A percentile compares a stretch with the other conserved stretches of the same genome.
Conservation (phyloP, 768 basidiomycete genomes). For the Floccularia luteovirens region DNA sequence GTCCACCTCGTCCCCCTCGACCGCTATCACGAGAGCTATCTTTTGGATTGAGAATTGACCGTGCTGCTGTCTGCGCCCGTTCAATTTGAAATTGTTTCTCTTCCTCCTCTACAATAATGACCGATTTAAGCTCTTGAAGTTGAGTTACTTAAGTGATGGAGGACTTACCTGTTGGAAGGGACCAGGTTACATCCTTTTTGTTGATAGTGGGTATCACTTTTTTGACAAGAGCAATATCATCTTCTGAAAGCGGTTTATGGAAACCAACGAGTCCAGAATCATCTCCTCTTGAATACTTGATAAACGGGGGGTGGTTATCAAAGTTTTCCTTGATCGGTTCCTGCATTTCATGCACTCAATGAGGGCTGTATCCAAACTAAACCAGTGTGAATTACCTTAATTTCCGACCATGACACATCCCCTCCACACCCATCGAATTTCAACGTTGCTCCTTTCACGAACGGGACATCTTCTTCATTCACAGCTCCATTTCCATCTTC, state of each 20-base stretch:
- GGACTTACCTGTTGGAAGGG: constrained; percentile 43
- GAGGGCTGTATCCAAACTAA: background rate
- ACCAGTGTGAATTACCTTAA: constrained; percentile 30
- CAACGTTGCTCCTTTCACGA: constrained; percentile 44
- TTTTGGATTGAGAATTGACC: constrained; percentile 31
- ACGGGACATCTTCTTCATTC: constrained; percentile 51
- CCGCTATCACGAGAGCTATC: constrained; percentile 16
- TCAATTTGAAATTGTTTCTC: constrained; percentile 71
- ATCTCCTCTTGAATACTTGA: constrained; percentile 40
- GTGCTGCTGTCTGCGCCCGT: constrained; percentile 64
- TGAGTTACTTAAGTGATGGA: too few relatives aligned
- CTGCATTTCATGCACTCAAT: constrained; percentile 13
- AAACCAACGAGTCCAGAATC: constrained; percentile 48
- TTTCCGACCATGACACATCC: constrained; percentile 38
- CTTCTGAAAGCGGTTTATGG: constrained; percentile 63
- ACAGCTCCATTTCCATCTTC: constrained; percentile 58
- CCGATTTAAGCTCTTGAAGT: background rate
- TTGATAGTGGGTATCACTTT: constrained; percentile 59
- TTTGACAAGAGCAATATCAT: constrained; percentile 64
- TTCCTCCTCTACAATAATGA: constrained; percentile 44
- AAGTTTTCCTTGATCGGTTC: constrained; percentile 43
- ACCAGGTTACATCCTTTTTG: constrained; percentile 59
- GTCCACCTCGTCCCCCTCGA: constrained; percentile 23
- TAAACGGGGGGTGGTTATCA: constrained; percentile 40
- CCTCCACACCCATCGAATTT: constrained; percentile 51